Conservation (phyloP, 148 eudicot species). For the Silene conica region DNA sequence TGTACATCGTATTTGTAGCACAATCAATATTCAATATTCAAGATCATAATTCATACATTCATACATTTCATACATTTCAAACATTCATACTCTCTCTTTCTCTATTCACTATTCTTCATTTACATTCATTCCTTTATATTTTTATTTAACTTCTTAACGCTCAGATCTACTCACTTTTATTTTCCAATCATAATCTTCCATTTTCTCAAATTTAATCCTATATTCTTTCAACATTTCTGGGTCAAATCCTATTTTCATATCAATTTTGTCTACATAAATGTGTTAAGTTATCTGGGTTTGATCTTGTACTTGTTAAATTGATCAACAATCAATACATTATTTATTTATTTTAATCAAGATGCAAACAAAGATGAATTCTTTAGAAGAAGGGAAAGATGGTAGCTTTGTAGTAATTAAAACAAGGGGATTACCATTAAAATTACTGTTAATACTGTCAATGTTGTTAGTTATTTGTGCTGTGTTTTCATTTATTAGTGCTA, state of each 20-base stretch:
- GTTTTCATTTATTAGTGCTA: constrained; percentile 55
- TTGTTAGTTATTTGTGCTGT: constrained; percentile 52
- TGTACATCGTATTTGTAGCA: not conserved
- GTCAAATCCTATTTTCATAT: no score
- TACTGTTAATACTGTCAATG: constrained; percentile 44
- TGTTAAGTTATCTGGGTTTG: not conserved
- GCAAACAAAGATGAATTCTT: constrained; percentile 39
- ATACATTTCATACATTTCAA: no score
- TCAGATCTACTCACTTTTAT: not conserved
- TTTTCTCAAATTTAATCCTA: not conserved
- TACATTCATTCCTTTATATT: no score
- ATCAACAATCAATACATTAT: no score
- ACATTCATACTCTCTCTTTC: not conserved
- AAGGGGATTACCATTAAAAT: constrained; percentile 60
- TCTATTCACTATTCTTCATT: not conserved
- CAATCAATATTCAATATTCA: no score
- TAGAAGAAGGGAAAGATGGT: constrained; percentile 79
- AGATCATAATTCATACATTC: no score
- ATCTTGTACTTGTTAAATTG: not conserved
- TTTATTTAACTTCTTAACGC: not conserved
- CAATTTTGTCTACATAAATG: no score
- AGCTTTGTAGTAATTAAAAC: constrained; percentile 32
- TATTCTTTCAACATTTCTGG: no score
- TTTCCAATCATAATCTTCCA: not conserved
- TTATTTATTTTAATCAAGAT: constrained; percentile 16